Conservation (phyloP, 805 yeast genomes). For the Lipomyces yamadae region DNA sequence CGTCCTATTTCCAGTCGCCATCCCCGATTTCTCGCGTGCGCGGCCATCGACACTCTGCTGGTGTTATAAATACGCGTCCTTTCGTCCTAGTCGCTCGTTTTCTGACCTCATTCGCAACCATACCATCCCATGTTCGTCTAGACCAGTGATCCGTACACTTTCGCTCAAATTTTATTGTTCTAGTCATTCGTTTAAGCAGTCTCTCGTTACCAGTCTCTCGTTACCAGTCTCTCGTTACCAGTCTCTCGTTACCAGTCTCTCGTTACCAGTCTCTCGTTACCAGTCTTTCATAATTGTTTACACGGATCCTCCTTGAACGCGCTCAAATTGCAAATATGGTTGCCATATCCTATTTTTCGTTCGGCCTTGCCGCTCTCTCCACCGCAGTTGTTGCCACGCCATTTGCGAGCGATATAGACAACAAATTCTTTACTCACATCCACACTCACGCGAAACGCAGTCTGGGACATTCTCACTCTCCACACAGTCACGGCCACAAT, state of each 20-base stretch:
- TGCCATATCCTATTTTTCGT: constrained; percentile 18
- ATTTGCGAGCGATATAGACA: constrained; percentile 20
- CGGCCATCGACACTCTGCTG: neutral
- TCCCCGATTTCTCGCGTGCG: constrained; percentile 1
- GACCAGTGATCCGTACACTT: neutral
- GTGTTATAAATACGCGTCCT: neutral
- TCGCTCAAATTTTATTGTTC: neutral
- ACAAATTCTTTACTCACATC: constrained; percentile 15
- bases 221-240: constrained; percentile 1
- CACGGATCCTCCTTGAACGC: neutral
- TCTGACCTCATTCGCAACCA: constrained; percentile 6
- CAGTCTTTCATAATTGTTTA: neutral
- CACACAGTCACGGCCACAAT: constrained; percentile 29
- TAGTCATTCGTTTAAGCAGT: neutral
- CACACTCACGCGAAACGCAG: constrained; percentile 6
- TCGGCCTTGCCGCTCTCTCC: constrained; percentile 29
- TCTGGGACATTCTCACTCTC: constrained; percentile 11
- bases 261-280: neutral
- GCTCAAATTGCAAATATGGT: constrained; percentile 10
- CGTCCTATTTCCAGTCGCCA: neutral
- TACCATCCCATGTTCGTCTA: constrained; percentile 1
- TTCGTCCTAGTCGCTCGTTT: constrained; percentile 11
- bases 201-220: neutral
- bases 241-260: neutral
- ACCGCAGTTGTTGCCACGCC: constrained; percentile 33